Base-by-base conservation (phyloP, 2,329 filamentous ascomycete species). In the Monilinia polystroma region DNA sequence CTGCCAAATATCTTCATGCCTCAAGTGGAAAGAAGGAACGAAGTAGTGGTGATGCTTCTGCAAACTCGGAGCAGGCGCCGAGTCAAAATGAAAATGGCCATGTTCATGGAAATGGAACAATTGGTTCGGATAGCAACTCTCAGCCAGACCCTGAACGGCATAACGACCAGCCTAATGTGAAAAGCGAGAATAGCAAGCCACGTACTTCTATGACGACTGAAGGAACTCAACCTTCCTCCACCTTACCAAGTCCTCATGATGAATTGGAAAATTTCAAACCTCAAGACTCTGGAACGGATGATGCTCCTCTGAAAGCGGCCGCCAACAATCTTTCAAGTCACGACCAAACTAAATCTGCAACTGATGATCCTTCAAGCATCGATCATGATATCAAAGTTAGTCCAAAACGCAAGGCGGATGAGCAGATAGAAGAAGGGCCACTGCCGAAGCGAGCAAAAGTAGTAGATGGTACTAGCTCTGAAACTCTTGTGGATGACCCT, bases 321-420 rank as follows among this genome's bases (percentile, higher is more conserved):
- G 73, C 73, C 10, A 75, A 75, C 54, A 69, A 74, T 53, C 73
- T 73, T 16, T 71, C 70, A 2, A 74, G 72, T 12, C 73, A 67
- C 56, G 66, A 66, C 12, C 51, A 63, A 45, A 38, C 3, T 12
- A 18, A 35, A 29, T 35, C 56, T 41, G 51, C 38, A 38, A 68
- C 68, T 68, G 65, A 60, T 16, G 26, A 23, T 23, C 63, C 51
- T 14, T 62, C 53, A 55, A 66, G 23, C 12, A 54, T 52, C 4
- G 58, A 29, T 51, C 7, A 41, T 12, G 65, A 63, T 23, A 49
- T 23, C 16, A 63, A 54, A 43, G 14, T 38, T 16, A 66, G 57
- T 35, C 64, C 65, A 29, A 66, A 66, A 43, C 58, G 65, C 29
- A 66, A 66, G 43, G 65, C 58, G n/a, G 65, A 66, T n/a, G 51